phyloP scores from a whole-genome alignment of 768 basidiomycete genomes.

The Strobilomyces dryophilus region DNA sequence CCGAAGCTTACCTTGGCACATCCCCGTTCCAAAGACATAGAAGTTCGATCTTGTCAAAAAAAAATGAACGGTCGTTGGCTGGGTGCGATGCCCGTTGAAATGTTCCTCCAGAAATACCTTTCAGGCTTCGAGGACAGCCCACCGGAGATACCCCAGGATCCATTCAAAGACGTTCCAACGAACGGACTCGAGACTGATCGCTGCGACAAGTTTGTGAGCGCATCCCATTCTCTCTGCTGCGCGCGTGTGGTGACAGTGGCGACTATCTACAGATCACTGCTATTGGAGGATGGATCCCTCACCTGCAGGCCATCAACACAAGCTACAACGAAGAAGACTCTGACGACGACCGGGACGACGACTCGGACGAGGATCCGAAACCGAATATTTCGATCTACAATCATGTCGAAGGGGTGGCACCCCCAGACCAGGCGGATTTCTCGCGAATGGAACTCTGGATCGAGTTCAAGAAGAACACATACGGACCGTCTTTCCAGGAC shows the following conservation, averaged over 20 bases:
- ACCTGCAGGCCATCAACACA: not conserved
- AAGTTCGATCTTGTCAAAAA: no score
- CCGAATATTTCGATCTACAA: constrained; percentile 1
- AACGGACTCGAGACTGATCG: not conserved
- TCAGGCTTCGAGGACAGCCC: no score
- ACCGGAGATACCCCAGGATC: no score
- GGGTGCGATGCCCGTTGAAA: not conserved
- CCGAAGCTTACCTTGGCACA: no score
- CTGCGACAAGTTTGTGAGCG: not conserved
- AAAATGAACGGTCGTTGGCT: not conserved
- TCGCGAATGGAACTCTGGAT: constrained; percentile 6
- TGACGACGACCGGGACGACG: no score
- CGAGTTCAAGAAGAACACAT: not conserved
- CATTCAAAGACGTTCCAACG: not conserved
- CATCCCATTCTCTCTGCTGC: no score
- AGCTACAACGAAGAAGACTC: constrained; percentile 1
- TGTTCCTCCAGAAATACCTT: not conserved
- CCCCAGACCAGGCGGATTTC: not conserved
- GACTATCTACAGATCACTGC: not conserved
- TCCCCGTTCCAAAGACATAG: no score
- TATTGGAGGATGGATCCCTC: not conserved
- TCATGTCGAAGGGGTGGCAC: not conserved
- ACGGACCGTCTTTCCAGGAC: constrained; percentile 1
- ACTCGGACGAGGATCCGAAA: not conserved
- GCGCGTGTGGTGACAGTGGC: no score